These are phyloP conservation scores for Malus fusca DNA, from an alignment of 306 rosid species.

Conservation along the genomic window DNA sequence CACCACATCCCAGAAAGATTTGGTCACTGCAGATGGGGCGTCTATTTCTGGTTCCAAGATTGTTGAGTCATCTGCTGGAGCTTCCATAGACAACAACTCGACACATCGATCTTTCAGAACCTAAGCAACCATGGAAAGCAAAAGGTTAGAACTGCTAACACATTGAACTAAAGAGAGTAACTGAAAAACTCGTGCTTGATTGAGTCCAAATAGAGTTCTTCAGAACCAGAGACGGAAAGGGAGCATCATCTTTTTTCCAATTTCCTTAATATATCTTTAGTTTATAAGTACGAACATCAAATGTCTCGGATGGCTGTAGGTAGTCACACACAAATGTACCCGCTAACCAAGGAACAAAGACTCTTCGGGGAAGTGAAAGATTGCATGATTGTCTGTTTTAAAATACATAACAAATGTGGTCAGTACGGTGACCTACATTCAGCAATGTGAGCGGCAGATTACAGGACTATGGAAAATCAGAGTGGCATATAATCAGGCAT, in stretches of 20 bases:
- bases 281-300: conserved; percentile 50
- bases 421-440: not conserved
- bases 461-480: not conserved
- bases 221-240: not conserved
- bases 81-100: conserved; percentile 50
- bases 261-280: not conserved
- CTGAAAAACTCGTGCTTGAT: not conserved
- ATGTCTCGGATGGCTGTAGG: conserved; percentile 74
- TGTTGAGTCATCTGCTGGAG: conserved; percentile 36
- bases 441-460: not conserved
- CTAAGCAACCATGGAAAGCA: conserved; percentile 21
- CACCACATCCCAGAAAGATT: conserved; percentile 66
- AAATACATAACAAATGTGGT: conserved; percentile 1
- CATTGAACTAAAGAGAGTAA: not conserved
- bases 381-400: conserved; percentile 55
- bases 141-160: not conserved
- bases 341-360: conserved; percentile 82
- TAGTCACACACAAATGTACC: conserved; percentile 69
- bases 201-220: not conserved
- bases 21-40: conserved; percentile 28
- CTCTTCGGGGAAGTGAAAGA: conserved; percentile 85
- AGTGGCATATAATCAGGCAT: not conserved
- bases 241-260: not conserved
- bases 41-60: conserved; percentile 70
- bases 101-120: conserved; percentile 39